Conservation (phyloP, 805 yeast genomes). For the Ogataea pini region DNA sequence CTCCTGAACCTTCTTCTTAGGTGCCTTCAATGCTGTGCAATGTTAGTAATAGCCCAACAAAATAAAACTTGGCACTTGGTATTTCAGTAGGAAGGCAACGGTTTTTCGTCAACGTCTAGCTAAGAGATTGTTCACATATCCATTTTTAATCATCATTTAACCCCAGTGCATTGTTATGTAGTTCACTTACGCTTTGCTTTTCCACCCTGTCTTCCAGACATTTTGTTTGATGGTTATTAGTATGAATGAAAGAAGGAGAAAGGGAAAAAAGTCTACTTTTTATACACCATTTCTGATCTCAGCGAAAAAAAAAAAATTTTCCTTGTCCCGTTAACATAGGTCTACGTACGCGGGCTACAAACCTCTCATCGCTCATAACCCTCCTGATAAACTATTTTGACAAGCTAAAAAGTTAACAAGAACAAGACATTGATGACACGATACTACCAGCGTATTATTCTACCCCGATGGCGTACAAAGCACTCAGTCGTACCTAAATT, state of each 20-base stretch:
- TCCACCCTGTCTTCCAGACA: constrained; percentile 98
- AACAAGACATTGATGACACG: too few species aligned
- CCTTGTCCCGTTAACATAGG: not conserved
- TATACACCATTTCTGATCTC: not conserved
- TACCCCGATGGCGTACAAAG: not conserved
- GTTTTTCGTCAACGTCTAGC: constrained; percentile 26
- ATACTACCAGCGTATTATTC: too few species aligned
- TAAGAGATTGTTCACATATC: constrained; percentile 32
- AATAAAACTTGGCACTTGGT: not conserved
- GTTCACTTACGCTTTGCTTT: constrained; percentile 75
- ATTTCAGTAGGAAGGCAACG: constrained; percentile 31
- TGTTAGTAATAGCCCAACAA: constrained; percentile 13
- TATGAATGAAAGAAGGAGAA: not conserved
- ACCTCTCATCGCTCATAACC: not conserved
- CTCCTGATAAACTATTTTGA: not conserved
- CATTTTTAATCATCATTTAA: constrained; percentile 25
- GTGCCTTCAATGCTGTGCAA: constrained; percentile 59
- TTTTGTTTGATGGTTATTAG: constrained; percentile 27
- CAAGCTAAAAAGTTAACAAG: not conserved
- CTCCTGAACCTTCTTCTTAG: constrained; percentile 78
- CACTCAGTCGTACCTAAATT: not conserved
- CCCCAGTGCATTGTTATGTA: not conserved
- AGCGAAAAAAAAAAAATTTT: not conserved
- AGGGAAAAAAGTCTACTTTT: not conserved
- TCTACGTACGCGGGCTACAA: not conserved